Evolutionary conservation across 75 land plant species (phyloP).

Genomic region (Cryptomeria japonica): DNA sequence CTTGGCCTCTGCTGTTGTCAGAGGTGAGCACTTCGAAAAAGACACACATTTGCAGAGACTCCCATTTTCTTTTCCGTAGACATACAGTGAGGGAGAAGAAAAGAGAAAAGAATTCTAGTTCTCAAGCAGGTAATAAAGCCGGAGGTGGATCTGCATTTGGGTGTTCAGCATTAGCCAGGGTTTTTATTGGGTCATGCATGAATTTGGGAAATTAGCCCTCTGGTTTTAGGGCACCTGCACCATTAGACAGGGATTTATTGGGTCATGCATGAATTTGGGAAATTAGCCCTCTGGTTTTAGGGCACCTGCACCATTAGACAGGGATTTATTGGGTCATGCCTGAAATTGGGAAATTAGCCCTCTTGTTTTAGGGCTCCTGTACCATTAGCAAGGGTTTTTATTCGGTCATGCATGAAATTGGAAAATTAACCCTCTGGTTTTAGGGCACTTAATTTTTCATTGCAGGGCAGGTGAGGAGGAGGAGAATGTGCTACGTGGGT

Average conservation of each 20-base stretch:
- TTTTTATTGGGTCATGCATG: background rate
- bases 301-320: background rate
- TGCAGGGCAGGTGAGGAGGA: background rate
- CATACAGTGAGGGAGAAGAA: too few relatives aligned
- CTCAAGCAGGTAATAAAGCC: background rate
- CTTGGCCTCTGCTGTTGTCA: background rate
- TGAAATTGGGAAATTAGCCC: background rate
- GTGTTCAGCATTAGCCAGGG: background rate
- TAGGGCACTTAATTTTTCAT: background rate
- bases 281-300: background rate
- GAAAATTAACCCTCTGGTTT: background rate
- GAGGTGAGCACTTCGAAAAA: background rate
- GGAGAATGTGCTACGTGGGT: slow-evolving; percentile 14
- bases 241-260: background rate
- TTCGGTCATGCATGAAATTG: slow-evolving; percentile 2
- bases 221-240: background rate
- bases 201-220: background rate
- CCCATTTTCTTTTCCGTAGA: background rate
- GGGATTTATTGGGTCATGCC: background rate
- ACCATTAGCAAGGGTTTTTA: background rate
- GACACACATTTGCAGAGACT: background rate
- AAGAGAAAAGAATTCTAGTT: too few relatives aligned
- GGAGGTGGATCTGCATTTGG: background rate
- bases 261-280: background rate
- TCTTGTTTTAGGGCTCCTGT: background rate